Evolutionary conservation across 805 yeast genomes (phyloP), one percentile per base, ranked within the genome.

Genomic region (Pichia heedii): DNA sequence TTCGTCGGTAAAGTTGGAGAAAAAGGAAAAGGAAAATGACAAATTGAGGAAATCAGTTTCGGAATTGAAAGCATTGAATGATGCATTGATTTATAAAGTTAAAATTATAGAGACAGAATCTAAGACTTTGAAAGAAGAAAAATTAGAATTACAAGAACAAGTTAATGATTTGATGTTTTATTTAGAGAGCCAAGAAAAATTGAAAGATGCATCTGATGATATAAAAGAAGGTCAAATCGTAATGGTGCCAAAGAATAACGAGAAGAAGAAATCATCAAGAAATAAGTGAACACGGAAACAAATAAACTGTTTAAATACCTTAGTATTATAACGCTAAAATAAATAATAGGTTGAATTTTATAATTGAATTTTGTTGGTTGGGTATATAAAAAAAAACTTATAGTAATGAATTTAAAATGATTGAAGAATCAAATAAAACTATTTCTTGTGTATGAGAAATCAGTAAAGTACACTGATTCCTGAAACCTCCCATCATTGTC

Each of bases 131-230:
- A 60, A 62, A 36, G 46, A 46, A 2, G 65, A 70, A 39, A 77
- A 73, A 12, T 57, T 56, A 11, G 84, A 77, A 2, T 55, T 81
- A 26, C 58, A 70, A 36, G 86, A 80, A 34, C 85, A 82, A 56
- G 78, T 78, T 3, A 74, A 70, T 24, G 96, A 87, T 58, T 59
- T 87, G 42, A 84, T 88, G 95, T 82, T 85, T 49, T 85, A 69
- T 54, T 61, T 87, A 33, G 90, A 83, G 46, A 71, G 84, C 0
- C 84, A 76, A 55, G 82, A 79, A 44, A 84, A 81, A 61, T 74
- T 86, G 54, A 76, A 78, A 53, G 75, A 77, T 54, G 84, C 85
- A 20, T 72, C 79, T 3, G 82, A 81, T 12, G 90, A 81, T 30
- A 81, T 82, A 15, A 76, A 68, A 51, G 81, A 86, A 49, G 95